Percentiles rank a stretch among this genome's conserved stretches.
Evolutionary conservation across 768 basidiomycete genomes (phyloP).

Genomic region (Lyophyllum semitale): DNA sequence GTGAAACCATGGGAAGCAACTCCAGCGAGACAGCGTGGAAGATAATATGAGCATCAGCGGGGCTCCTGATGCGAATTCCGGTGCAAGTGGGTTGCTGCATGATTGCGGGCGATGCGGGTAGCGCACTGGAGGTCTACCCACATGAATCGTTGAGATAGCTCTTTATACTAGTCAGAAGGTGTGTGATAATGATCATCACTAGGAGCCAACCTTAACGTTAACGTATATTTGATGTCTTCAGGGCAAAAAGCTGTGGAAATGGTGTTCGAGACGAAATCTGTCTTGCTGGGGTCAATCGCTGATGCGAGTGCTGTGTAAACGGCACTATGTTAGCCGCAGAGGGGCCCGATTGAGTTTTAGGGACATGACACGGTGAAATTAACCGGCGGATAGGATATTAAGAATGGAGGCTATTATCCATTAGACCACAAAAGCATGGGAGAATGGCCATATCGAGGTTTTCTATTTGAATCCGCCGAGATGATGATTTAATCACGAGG

Average conservation of each 20-base stretch:
- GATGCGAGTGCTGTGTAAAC: constrained; percentile 21
- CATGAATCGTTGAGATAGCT: constrained; percentile 2
- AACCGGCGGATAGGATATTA: constrained; percentile 11
- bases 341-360: constrained; percentile 24
- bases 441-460: neutral
- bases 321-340: constrained; percentile 15
- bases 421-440: neutral
- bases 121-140: constrained; percentile 8
- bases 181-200: constrained; percentile 25
- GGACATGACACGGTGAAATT: constrained; percentile 19
- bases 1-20: constrained; percentile 64
- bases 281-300: constrained; percentile 11
- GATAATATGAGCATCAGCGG: constrained; percentile 70
- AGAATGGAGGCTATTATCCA: neutral
- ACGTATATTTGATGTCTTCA: constrained; percentile 19
- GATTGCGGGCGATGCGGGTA: constrained; percentile 1
- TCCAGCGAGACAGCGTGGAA: constrained; percentile 69
- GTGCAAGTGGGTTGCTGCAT: constrained; percentile 76
- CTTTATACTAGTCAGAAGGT: constrained; percentile 19
- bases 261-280: constrained; percentile 11
- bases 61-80: constrained; percentile 60
- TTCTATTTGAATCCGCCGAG: constrained; percentile 6
- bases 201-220: constrained; percentile 28
- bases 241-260: constrained; percentile 13
- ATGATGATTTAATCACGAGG: neutral